These are phyloP conservation scores for Tilletia indica DNA, from an alignment of 1,284 basidiomycete species.

Conservation along the genomic window DNA sequence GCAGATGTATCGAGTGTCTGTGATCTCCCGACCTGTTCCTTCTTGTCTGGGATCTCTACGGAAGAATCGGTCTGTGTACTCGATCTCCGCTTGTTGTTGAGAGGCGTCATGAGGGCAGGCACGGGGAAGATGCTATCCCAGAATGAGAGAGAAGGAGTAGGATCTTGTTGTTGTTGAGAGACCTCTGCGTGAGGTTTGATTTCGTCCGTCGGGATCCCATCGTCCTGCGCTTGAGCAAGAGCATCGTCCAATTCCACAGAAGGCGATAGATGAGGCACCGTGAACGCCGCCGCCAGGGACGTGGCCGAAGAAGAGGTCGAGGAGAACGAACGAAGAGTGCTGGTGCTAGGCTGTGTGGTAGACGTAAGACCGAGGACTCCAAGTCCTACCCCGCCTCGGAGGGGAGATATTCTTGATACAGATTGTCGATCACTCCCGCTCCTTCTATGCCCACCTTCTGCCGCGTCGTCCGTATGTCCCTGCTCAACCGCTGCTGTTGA, in stretches of 20 bases:
- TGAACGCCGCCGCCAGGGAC: neutral
- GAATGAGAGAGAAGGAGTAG: neutral
- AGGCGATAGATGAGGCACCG: neutral
- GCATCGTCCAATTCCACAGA: neutral
- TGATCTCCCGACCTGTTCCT: neutral
- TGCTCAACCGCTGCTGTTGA: neutral
- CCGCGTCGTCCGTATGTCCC: no score
- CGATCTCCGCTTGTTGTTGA: neutral
- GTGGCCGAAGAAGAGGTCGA: neutral
- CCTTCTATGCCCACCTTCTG: neutral
- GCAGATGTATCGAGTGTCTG: constrained; percentile 11
- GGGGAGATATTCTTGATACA: no score
- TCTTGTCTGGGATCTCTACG: neutral
- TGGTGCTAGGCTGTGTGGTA: no score
- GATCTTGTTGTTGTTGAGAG: neutral
- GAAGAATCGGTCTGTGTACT: neutral
- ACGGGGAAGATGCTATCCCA: constrained; percentile 12
- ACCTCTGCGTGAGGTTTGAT: constrained; percentile 2
- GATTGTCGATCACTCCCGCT: neutral
- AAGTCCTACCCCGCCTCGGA: no score
- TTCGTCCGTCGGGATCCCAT: constrained; percentile 4
- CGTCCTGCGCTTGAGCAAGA: constrained; percentile 8
- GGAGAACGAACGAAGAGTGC: no score
- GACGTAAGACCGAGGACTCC: no score
- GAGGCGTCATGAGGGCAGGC: neutral